Evolutionary conservation across 306 rosid genomes (phyloP).

Genomic region (Canavalia ensiformis): DNA sequence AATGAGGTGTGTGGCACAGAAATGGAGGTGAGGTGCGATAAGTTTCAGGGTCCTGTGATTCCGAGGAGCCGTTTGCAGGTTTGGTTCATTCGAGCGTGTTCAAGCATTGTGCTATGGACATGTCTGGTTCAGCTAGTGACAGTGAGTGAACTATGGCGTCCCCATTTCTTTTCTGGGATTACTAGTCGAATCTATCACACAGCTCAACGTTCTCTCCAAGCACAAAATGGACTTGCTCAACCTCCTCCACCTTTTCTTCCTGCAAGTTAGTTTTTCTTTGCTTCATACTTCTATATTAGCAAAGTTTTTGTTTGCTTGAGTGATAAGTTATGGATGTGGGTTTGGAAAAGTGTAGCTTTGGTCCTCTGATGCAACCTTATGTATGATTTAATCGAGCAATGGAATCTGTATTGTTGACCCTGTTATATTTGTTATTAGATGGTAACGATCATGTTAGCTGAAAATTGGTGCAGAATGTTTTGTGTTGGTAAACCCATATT

Average conservation of each 20-base stretch:
- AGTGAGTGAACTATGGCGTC: slow-evolving; percentile 84
- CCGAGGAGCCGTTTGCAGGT: slow-evolving; percentile 81
- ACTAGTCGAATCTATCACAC: slow-evolving; percentile 66
- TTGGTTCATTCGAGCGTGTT: slow-evolving; percentile 86
- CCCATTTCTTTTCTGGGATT: slow-evolving; percentile 71
- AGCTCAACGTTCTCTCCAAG: slow-evolving; percentile 48
- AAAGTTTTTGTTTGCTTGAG: slow-evolving; percentile 26
- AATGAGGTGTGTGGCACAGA: slow-evolving; percentile 70
- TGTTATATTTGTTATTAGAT: slow-evolving; percentile 6
- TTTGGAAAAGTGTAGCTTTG: slow-evolving; percentile 23
- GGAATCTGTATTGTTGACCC: slow-evolving; percentile 19
- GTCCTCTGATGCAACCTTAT: neutral
- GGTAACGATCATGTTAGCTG: slow-evolving; percentile 18
- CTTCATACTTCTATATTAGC: neutral
- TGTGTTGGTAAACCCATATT: neutral
- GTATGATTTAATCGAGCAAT: neutral
- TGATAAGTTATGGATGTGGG: neutral
- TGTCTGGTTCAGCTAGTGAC: slow-evolving; percentile 90
- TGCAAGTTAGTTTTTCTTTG: slow-evolving; percentile 66
- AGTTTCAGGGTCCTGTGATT: slow-evolving; percentile 73
- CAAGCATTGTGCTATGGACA: slow-evolving; percentile 93
- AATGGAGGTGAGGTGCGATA: slow-evolving; percentile 84
- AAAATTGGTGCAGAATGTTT: slow-evolving; percentile 9
- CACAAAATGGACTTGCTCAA: slow-evolving; percentile 41
- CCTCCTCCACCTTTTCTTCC: slow-evolving; percentile 66